Conservation (phyloP, 176 grass and related monocot genomes). For the Ananas comosus region DNA sequence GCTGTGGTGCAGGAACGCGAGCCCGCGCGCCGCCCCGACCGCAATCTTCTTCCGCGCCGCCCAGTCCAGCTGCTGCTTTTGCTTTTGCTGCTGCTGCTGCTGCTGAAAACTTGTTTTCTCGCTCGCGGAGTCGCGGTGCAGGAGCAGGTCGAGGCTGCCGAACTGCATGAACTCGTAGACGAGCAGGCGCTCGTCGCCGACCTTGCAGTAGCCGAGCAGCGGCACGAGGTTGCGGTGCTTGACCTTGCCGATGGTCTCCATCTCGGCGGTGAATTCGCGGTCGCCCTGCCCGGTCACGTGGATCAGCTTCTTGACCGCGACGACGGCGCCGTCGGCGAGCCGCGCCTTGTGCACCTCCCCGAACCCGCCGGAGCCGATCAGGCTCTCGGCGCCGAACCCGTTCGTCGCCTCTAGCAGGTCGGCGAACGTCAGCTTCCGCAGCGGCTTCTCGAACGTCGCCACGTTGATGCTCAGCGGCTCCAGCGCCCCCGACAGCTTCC, state of each 20-base stretch:
- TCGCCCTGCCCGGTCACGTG: slow-evolving; percentile 90
- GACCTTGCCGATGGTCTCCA: slow-evolving; percentile 99
- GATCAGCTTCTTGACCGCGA: slow-evolving; percentile 95
- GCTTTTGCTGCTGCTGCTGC: no score
- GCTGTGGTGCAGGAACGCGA: slow-evolving; percentile 94
- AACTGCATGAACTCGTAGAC: slow-evolving; percentile 98
- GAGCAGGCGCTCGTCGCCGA: slow-evolving; percentile 80
- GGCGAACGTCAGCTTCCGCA: slow-evolving; percentile 86
- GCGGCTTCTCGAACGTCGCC: slow-evolving; percentile 85
- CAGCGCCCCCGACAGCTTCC: slow-evolving; percentile 65
- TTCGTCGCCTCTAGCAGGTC: slow-evolving; percentile 96
- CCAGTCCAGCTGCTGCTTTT: slow-evolving; percentile 43
- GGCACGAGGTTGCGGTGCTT: slow-evolving; percentile 96
- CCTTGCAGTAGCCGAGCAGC: slow-evolving; percentile 84
- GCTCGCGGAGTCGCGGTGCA: slow-evolving; percentile 44
- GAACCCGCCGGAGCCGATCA: slow-evolving; percentile 82
- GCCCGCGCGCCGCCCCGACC: slow-evolving; percentile 66
- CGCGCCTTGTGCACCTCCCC: slow-evolving; percentile 95
- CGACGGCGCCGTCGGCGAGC: slow-evolving; percentile 67
- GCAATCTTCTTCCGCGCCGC: slow-evolving; percentile 77
- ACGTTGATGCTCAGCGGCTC: slow-evolving; percentile 96
- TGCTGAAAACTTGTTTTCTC: slow-evolving; percentile 1
- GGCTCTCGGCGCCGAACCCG: slow-evolving; percentile 69
- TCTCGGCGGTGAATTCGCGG: slow-evolving; percentile 86
- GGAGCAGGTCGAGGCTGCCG: slow-evolving; percentile 68